These are phyloP conservation scores for Rhodofomes roseus DNA, from an alignment of 1,284 basidiomycete species.

Conservation along the genomic window DNA sequence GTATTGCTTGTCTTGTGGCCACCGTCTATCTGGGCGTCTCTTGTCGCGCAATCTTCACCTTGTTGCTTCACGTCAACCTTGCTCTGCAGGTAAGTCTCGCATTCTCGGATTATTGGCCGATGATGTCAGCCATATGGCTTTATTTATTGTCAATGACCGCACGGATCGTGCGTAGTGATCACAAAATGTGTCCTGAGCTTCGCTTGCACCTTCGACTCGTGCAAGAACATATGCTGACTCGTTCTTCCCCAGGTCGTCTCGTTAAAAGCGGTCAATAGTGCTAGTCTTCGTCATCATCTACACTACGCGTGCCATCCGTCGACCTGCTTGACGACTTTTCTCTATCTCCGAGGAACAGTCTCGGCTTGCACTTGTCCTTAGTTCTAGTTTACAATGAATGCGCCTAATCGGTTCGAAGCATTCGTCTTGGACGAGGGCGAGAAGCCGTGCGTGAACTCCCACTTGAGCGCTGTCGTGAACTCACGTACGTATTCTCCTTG, in stretches of 20 bases:
- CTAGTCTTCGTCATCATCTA: too few species aligned
- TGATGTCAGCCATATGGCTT: slow-evolving; percentile 48
- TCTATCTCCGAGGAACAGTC: background rate
- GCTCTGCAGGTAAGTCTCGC: slow-evolving; percentile 15
- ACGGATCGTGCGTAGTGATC: slow-evolving; percentile 39
- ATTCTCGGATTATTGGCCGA: slow-evolving; percentile 11
- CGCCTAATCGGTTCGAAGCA: slow-evolving; percentile 88
- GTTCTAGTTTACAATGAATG: slow-evolving; percentile 68
- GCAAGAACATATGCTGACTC: background rate
- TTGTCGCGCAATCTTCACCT: slow-evolving; percentile 1
- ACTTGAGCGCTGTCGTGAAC: background rate
- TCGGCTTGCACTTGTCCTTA: background rate
- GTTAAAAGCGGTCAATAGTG: background rate
- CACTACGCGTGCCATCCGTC: background rate
- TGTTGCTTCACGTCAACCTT: slow-evolving; percentile 7
- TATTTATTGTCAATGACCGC: slow-evolving; percentile 73
- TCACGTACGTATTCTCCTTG: slow-evolving; percentile 7
- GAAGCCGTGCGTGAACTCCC: slow-evolving; percentile 66
- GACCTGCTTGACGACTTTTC: background rate
- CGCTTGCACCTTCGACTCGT: background rate
- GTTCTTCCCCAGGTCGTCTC: background rate
- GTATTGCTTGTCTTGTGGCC: slow-evolving; percentile 33
- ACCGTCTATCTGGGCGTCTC: slow-evolving; percentile 15
- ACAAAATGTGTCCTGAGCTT: slow-evolving; percentile 38
- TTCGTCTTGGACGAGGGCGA: slow-evolving; percentile 92